Evolutionary conservation across 2,329 filamentous ascomycete genomes (phyloP), one percentile per base, ranked within the genome.

Genomic region (Fusarium nisikadoi): DNA sequence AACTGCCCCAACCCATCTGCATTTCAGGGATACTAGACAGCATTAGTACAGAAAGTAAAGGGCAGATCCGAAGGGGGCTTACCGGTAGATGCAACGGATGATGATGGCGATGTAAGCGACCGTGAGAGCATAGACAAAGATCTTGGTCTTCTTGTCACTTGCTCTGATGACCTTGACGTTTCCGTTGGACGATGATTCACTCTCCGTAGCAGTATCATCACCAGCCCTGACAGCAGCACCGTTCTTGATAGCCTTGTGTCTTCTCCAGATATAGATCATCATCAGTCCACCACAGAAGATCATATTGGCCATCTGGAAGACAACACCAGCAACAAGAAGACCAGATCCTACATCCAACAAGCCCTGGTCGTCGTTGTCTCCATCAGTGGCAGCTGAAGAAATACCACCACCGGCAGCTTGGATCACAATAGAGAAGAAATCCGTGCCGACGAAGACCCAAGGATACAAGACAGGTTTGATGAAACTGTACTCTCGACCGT

Each of bases 391-490:
- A 3, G 43, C 62, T 3, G 75, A 72, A 1, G 75, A 72, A 7
- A 77, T 60, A 27, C 59, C 72, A 8, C 75, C 75, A 1, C 75
- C 75, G 2, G 67, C 75, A 35, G 69, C 70, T 17, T 77, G 75
- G 19, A 77, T 77, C 0, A 77, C 45, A 16, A 77, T 75, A 1
- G 82, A 84, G 42, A 84, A 73, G 53, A 84, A 62, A 67, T 87
- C 85, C 73, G 81, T 84, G 4, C 81, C 79, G 50, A 87, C 84
- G 74, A 87, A 87, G 46, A 86, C 83, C 72, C 82, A 83, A 4
- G 84, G 84, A 60, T 86, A 87, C 0, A 82, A 67, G 1, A 78
- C 76, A 2, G 85, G 83, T 20, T 78, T 79, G 42, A 85, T 75
- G 23, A 82, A 77, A 4, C 72, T 74, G 33, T 74, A 77, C 39